These are phyloP conservation scores for Sphagnum magellanicum DNA, from an alignment of 228 moss, liverwort and hornwort species.

Conservation along the genomic window DNA sequence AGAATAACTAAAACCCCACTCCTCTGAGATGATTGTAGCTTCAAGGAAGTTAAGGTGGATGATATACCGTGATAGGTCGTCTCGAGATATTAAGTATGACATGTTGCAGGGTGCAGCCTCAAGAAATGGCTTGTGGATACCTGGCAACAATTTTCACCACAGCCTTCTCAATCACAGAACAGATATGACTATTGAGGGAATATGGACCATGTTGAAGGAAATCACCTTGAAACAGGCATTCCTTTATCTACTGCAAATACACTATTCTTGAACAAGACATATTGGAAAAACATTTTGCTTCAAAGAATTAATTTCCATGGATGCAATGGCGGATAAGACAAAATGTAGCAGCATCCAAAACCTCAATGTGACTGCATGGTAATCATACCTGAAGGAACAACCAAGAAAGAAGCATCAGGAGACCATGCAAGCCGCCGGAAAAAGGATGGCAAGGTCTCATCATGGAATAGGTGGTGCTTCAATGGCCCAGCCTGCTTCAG, in stretches of 20 bases:
- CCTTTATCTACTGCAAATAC: too few relatives aligned
- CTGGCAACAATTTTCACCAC: slow-evolving; percentile 15
- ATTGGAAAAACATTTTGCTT: too few relatives aligned
- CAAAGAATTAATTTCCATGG: too few relatives aligned
- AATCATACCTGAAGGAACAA: slow-evolving; percentile 66
- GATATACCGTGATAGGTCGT: slow-evolving; percentile 60
- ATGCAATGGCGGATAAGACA: too few relatives aligned
- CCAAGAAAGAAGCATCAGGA: slow-evolving; percentile 83
- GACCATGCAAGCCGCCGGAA: slow-evolving; percentile 95
- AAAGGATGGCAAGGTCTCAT: slow-evolving; percentile 88
- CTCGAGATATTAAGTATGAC: slow-evolving; percentile 64
- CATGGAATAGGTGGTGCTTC: slow-evolving; percentile 74
- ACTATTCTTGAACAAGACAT: too few relatives aligned
- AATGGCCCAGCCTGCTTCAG: slow-evolving; percentile 23
- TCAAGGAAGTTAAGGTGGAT: neutral
- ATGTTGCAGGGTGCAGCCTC: slow-evolving; percentile 44
- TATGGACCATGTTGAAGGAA: too few relatives aligned
- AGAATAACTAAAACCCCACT: too few relatives aligned
- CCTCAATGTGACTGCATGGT: neutral
- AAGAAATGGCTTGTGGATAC: slow-evolving; percentile 33
- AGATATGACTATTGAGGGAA: too few relatives aligned
- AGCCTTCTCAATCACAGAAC: too few relatives aligned
- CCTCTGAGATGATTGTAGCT: neutral
- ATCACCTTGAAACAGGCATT: too few relatives aligned
- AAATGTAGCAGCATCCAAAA: too few relatives aligned